phyloP scores from a whole-genome alignment of 139 green algal genomes.

The Chlamydomonas schloesseri region DNA sequence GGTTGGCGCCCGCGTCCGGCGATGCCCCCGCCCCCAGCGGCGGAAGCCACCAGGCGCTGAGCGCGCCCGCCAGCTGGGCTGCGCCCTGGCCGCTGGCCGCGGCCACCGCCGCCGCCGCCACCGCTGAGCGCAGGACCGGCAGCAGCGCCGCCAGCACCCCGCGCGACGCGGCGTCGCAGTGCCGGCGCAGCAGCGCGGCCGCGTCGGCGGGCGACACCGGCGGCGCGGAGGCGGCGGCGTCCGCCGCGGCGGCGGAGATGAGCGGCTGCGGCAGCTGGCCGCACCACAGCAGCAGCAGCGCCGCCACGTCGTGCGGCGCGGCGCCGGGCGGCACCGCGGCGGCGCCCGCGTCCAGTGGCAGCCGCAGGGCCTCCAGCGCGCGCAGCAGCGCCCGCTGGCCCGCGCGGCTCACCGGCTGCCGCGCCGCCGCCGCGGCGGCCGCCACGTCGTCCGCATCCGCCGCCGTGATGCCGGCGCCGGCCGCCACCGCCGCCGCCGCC shows the following conservation, averaged over 20 bases:
- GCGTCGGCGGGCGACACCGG: conserved; percentile 1
- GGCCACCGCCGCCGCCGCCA: neutral
- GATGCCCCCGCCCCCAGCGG: conserved; percentile 5
- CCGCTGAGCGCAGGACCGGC: neutral
- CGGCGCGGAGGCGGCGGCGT: conserved; percentile 28
- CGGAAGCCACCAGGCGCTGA: conserved; percentile 18
- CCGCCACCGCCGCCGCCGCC: neutral
- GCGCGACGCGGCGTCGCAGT: neutral
- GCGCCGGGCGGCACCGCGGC: neutral
- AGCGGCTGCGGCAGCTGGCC: conserved; percentile 42
- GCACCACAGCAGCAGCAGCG: conserved; percentile 50
- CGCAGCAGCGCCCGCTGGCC: conserved; percentile 30
- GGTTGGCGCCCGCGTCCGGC: neutral
- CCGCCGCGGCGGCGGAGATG: conserved; percentile 4
- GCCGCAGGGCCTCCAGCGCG: conserved; percentile 14
- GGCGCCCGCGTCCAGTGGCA: conserved; percentile 12
- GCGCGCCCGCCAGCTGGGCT: neutral
- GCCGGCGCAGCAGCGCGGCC: conserved; percentile 7
- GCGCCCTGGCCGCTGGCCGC: neutral
- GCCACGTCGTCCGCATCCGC: neutral
- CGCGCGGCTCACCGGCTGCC: neutral
- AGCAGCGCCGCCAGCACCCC: neutral
- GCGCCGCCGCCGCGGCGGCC: neutral
- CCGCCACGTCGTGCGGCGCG: conserved; percentile 23
- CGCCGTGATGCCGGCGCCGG: neutral